phyloP scores from a whole-genome alignment of 2,329 filamentous ascomycete species.

The Apiospora hydei region DNA sequence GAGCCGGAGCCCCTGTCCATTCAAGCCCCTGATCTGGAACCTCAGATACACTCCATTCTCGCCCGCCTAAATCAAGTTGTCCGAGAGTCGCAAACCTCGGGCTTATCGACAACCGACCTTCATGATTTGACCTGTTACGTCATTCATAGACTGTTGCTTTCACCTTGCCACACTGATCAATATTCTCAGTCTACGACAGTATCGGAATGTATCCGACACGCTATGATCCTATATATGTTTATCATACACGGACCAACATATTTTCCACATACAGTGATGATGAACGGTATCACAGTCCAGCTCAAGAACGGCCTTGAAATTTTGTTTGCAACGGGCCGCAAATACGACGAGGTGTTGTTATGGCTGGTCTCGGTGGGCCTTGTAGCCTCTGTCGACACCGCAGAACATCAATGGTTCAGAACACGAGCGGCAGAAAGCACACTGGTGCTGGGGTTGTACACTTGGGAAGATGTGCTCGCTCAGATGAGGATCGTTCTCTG shows the following conservation, averaged over 20 bases:
- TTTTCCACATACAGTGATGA: slow-evolving; percentile 56
- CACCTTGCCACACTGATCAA: slow-evolving; percentile 22
- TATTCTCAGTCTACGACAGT: slow-evolving; percentile 28
- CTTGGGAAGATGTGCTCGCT: slow-evolving; percentile 36
- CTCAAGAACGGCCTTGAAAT: slow-evolving; percentile 43
- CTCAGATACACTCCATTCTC: neutral
- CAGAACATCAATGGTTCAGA: slow-evolving; percentile 41
- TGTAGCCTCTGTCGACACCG: slow-evolving; percentile 41
- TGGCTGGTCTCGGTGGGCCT: slow-evolving; percentile 54
- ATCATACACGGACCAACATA: slow-evolving; percentile 62
- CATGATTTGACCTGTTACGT: slow-evolving; percentile 64
- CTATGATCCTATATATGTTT: slow-evolving; percentile 59
- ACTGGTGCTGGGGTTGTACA: slow-evolving; percentile 19
- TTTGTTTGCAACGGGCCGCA: slow-evolving; percentile 36
- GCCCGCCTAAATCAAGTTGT: slow-evolving; percentile 8
- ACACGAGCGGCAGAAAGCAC: slow-evolving; percentile 32
- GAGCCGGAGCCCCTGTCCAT: neutral
- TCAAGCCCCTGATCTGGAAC: neutral
- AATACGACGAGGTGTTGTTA: slow-evolving; percentile 29
- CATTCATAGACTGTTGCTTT: slow-evolving; percentile 55
- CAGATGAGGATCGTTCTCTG: slow-evolving; percentile 40
- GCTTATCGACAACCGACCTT: slow-evolving; percentile 50
- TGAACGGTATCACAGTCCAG: slow-evolving; percentile 43
- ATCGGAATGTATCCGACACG: slow-evolving; percentile 55
- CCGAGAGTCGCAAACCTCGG: neutral